phyloP scores from a whole-genome alignment of 2,329 filamentous ascomycete species.

The Fusarium floridanum region DNA sequence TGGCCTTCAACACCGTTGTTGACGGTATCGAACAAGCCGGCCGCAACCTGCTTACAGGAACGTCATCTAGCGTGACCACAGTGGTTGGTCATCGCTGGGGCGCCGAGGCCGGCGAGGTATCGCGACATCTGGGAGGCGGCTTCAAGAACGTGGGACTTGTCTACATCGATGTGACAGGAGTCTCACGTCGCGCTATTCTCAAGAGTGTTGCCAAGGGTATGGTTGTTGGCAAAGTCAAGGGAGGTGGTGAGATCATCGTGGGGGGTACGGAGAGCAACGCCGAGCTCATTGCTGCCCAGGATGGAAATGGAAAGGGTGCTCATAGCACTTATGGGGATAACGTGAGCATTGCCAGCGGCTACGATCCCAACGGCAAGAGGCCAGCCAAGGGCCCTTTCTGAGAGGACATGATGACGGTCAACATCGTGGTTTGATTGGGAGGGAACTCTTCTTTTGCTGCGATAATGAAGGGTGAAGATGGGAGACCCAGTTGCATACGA shows the following conservation, averaged over 20 bases:
- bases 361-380: conserved; percentile 51
- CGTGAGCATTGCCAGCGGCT: conserved; percentile 45
- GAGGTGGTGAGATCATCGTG: conserved; percentile 79
- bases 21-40: conserved; percentile 94
- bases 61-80: conserved; percentile 82
- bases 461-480: conserved; percentile 11
- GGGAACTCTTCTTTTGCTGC: neutral
- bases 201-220: conserved; percentile 98
- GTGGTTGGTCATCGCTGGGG: conserved; percentile 94
- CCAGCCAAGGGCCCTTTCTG: conserved; percentile 40
- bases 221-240: conserved; percentile 85
- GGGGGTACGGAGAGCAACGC: conserved; percentile 68
- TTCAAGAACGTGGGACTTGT: conserved; percentile 97
- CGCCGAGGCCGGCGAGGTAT: conserved; percentile 83
- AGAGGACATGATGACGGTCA: conserved; percentile 18
- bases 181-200: conserved; percentile 88
- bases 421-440: conserved; percentile 11
- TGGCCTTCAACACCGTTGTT: conserved; percentile 94
- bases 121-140: conserved; percentile 81
- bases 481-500: neutral
- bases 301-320: conserved; percentile 40
- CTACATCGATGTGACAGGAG: conserved; percentile 95
- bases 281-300: conserved; percentile 36
- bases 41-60: conserved; percentile 79
- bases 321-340: conserved; percentile 47